Percentiles rank a stretch among this genome's conserved stretches.
Evolutionary conservation across 2,329 filamentous ascomycete species (phyloP).

Genomic region (Xylaria sp.): DNA sequence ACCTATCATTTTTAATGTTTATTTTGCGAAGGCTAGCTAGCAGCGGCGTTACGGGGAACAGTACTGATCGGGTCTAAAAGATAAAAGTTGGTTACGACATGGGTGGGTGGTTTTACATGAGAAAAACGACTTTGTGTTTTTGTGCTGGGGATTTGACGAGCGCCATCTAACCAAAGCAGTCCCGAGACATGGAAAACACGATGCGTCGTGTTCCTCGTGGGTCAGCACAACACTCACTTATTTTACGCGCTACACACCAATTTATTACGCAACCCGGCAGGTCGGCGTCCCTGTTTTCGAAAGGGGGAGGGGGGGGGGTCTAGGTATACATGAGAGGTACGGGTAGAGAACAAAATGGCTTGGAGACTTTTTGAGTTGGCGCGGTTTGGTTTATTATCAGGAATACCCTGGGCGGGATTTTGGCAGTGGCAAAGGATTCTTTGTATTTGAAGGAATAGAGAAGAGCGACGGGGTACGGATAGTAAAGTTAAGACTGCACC

Average conservation of each 20-base stretch:
- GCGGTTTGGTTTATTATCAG: neutral
- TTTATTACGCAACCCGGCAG: constrained; percentile 3
- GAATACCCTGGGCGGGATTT: neutral
- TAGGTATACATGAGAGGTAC: neutral
- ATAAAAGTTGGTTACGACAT: constrained; percentile 3
- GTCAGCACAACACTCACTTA: constrained; percentile 17
- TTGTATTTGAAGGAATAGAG: neutral
- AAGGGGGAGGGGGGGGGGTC: neutral
- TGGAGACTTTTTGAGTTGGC: neutral
- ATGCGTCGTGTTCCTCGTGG: constrained; percentile 3
- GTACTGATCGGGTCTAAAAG: constrained; percentile 16
- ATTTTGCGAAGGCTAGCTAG: constrained; percentile 23
- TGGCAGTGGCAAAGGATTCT: neutral
- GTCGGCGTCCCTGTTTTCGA: constrained; percentile 14
- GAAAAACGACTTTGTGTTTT: constrained; percentile 13
- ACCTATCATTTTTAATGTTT: constrained; percentile 26
- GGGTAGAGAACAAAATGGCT: neutral
- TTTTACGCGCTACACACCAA: constrained; percentile 7
- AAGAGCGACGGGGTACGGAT: neutral
- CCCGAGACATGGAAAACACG: constrained; percentile 4
- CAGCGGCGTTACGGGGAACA: constrained; percentile 28
- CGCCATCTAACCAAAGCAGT: neutral
- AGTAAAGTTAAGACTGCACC: neutral
- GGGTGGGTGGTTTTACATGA: constrained; percentile 4
- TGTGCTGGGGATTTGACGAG: constrained; percentile 10